These are phyloP conservation scores for Trichoderma breve DNA, from an alignment of 2,329 filamentous ascomycete genomes.

Conservation along the genomic window DNA sequence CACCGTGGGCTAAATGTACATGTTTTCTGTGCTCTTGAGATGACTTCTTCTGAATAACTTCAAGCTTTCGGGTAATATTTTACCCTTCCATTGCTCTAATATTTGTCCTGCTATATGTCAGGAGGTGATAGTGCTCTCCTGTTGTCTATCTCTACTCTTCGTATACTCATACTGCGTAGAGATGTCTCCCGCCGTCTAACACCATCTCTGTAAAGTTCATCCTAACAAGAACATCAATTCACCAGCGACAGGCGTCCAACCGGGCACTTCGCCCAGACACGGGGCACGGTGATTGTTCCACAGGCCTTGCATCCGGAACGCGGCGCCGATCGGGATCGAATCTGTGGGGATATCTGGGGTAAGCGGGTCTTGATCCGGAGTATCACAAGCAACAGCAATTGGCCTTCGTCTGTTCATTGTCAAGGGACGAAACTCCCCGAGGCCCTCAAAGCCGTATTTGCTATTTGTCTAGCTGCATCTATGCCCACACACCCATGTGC, in stretches of 20 bases:
- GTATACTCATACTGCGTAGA: not conserved
- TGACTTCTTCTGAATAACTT: not conserved
- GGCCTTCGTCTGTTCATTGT: not conserved
- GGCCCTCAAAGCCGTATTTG: not conserved
- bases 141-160: not conserved
- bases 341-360: not conserved
- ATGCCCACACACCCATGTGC: not conserved
- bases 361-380: not conserved
- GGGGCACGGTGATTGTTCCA: not conserved
- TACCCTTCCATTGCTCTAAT: not conserved
- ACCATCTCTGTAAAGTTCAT: not conserved
- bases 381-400: not conserved
- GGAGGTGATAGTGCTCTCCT: not conserved
- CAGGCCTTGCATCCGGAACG: not conserved
- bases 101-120: not conserved
- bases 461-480: slow-evolving; percentile 12
- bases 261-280: not conserved
- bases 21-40: not conserved
- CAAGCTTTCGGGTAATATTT: not conserved
- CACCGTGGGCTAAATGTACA: not conserved
- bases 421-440: not conserved
- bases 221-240: not conserved
- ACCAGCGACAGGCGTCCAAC: no score
- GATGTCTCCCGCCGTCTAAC: not conserved
- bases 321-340: not conserved